Evolutionary conservation across 2,329 filamentous ascomycete genomes (phyloP), one percentile per base, ranked within the genome.

Genomic region (Penicillium frequentans): DNA sequence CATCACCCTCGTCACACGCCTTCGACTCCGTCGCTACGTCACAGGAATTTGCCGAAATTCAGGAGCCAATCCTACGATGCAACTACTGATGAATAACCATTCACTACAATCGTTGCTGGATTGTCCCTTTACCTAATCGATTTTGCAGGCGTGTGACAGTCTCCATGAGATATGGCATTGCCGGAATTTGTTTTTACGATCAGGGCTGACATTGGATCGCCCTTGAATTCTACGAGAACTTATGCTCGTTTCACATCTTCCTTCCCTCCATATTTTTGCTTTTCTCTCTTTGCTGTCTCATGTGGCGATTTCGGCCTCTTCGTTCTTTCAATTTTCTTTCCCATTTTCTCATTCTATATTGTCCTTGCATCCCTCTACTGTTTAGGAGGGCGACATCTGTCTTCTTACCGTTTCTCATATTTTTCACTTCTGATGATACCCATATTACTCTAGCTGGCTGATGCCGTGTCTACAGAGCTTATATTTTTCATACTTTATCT

Each of bases 21-120:
- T 13, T 77, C 75, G 9, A 74, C 73, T 3, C 72, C 74, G 3
- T 72, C 67, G 16, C 39, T 75, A 29, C 61, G 66, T 7, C 61
- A 66, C 42, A 70, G 67, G 31, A 59, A 59, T 4, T 49, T 62
- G 23, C 60, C 61, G 16, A 61, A 64, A 33, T 67, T 68, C 8
- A 59, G 72, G 49, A 69, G 70, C 48, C 70, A 68, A 33, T 76
- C 75, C 43, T 66, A 71, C 46, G 73, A 75, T 61, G 64, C 68
- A 1, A 69, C 67, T 56, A 62, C 61, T 11, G 59, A 61, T 10
- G 61, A 67, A 53, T 64, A 53, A 61, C 8, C 6, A 26, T 2
- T 8, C 1, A 26, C 29, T 42, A 42, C 7, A 19, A n/a, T n/a
- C 42, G 8, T 1, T 14, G 0, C 13, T 13, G 43, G 19, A 13